Evolutionary conservation across 345 rosid genomes (phyloP).

Genomic region (Carallia pectinifolia): DNA sequence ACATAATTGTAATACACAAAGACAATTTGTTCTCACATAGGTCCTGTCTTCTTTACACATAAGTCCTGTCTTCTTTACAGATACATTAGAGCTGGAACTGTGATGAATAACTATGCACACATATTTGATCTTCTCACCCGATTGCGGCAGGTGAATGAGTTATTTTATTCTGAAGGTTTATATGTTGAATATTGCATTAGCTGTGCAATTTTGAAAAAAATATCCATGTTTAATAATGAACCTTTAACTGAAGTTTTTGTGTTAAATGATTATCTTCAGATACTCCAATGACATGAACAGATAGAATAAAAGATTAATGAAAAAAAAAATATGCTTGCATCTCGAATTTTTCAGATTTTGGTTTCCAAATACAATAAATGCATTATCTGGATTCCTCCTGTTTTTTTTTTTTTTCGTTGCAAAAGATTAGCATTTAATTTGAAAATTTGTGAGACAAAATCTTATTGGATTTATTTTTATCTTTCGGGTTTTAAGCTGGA

Average conservation of each 20-base stretch:
- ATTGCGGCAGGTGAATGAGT: conserved; percentile 72
- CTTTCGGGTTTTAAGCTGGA: background rate
- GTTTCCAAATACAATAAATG: background rate
- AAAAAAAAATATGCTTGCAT: too few relatives aligned
- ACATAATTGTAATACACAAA: background rate
- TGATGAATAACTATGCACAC: conserved; percentile 92
- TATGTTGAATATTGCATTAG: background rate
- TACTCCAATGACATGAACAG: too few relatives aligned
- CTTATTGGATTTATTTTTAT: background rate
- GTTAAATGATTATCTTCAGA: too few relatives aligned
- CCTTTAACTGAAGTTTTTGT: too few relatives aligned
- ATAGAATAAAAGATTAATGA: too few relatives aligned
- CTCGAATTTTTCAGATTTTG: background rate
- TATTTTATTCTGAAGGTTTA: background rate
- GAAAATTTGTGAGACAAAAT: background rate
- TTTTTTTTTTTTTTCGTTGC: background rate
- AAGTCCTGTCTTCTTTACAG: conserved; percentile 34
- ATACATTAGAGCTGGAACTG: conserved; percentile 75
- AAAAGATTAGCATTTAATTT: background rate
- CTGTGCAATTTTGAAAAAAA: too few relatives aligned
- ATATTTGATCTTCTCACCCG: conserved; percentile 97
- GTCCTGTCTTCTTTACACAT: background rate
- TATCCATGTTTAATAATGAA: too few relatives aligned
- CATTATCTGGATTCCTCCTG: background rate
- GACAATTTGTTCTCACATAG: background rate